Evolutionary conservation across 2,329 filamentous ascomycete species (phyloP).

Genomic region (Microsporum canis): DNA sequence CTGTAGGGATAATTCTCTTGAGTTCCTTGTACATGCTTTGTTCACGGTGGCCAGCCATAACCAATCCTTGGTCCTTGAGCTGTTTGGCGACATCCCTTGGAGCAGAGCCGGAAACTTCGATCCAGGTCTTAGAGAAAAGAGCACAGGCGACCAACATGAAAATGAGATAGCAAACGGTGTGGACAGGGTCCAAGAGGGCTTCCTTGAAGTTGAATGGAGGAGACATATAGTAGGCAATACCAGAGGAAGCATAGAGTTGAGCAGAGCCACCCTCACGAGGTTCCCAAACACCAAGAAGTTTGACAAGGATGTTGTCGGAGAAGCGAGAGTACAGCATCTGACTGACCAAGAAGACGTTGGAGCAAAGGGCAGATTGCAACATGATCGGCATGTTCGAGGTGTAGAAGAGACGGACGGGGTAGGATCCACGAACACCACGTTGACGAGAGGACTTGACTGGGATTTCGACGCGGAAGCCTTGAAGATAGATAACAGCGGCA

Average conservation of each 20-base stretch:
- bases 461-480: slow-evolving; percentile 99
- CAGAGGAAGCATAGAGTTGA: slow-evolving; percentile 85
- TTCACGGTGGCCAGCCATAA: slow-evolving; percentile 98
- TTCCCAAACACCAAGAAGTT: slow-evolving; percentile 97
- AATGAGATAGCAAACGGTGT: slow-evolving; percentile 86
- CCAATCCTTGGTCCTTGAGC: slow-evolving; percentile 97
- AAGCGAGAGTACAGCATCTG: slow-evolving; percentile 99
- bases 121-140: slow-evolving; percentile 99
- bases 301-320: slow-evolving; percentile 96
- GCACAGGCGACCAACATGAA: slow-evolving; percentile 98
- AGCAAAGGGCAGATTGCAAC: slow-evolving; percentile 95
- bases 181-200: slow-evolving; percentile 89
- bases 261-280: slow-evolving; percentile 79
- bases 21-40: slow-evolving; percentile 99
- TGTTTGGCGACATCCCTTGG: slow-evolving; percentile 98
- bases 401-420: slow-evolving; percentile 98
- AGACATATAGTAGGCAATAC: slow-evolving; percentile 99
- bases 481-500: slow-evolving; percentile 95
- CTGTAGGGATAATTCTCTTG: slow-evolving; percentile 97
- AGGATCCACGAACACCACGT: slow-evolving; percentile 94
- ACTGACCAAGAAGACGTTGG: slow-evolving; percentile 97
- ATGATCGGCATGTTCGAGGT: slow-evolving; percentile 99
- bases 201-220: slow-evolving; percentile 96
- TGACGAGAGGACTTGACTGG: slow-evolving; percentile 99
- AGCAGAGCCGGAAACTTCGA: slow-evolving; percentile 95